These are phyloP conservation scores for Trichoderma reesei DNA, from an alignment of 495 filamentous ascomycete species.

Conservation along the genomic window DNA sequence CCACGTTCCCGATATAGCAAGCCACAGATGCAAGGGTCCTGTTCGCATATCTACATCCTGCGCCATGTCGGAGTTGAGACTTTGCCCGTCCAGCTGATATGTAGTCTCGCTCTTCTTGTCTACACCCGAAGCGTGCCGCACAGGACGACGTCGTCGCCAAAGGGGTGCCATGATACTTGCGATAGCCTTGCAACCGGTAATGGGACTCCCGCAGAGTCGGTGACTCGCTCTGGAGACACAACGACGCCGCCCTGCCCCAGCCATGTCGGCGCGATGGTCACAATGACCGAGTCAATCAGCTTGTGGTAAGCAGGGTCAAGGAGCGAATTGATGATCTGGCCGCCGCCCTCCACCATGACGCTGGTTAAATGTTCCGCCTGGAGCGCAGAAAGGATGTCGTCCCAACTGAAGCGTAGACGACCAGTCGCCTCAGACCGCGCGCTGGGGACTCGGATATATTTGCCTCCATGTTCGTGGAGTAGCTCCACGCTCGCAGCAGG, in stretches of 20 bases:
- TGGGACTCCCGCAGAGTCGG: constrained; percentile 4
- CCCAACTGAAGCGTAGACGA: constrained; percentile 41
- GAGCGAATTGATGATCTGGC: constrained; percentile 41
- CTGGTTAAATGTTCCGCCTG: constrained; percentile 53
- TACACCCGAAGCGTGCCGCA: constrained; percentile 40
- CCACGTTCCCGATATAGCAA: too few species aligned
- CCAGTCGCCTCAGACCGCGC: neutral
- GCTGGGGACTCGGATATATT: constrained; percentile 21
- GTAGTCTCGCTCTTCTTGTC: neutral
- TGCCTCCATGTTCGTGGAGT: constrained; percentile 25
- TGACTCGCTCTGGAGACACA: constrained; percentile 48
- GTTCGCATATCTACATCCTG: too few species aligned
- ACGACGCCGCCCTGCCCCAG: constrained; percentile 70
- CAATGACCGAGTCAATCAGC: constrained; percentile 60
- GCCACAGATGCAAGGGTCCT: too few species aligned
- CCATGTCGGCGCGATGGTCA: constrained; percentile 77
- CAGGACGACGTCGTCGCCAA: constrained; percentile 73
- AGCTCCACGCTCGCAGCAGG: constrained; percentile 18
- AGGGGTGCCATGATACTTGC: constrained; percentile 59
- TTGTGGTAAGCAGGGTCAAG: constrained; percentile 43
- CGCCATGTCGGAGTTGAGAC: too few species aligned
- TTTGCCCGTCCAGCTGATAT: too few species aligned
- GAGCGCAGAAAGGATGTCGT: constrained; percentile 47
- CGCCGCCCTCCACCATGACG: constrained; percentile 70
- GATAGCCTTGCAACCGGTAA: constrained; percentile 48